phyloP scores from a whole-genome alignment of 805 yeast species.

The Starmerella scarabaei region DNA sequence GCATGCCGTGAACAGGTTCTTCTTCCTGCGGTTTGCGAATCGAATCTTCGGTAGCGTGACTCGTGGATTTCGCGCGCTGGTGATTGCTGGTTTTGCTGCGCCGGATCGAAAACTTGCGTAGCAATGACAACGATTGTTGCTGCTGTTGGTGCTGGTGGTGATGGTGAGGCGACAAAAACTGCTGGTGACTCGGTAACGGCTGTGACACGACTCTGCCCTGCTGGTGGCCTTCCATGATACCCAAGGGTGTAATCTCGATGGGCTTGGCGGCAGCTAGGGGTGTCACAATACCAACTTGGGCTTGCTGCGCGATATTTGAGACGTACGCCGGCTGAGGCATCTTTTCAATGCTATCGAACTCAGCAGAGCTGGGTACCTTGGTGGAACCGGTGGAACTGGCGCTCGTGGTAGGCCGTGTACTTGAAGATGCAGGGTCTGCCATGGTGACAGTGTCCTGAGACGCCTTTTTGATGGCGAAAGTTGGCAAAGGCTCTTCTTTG shows the following conservation, averaged over 20 bases:
- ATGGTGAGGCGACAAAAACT: not conserved
- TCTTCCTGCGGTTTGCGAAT: not conserved
- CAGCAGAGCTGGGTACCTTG: not conserved
- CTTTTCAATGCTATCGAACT: not conserved
- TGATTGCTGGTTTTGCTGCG: conserved; percentile 11
- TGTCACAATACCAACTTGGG: conserved; percentile 11
- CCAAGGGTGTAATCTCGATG: conserved; percentile 2
- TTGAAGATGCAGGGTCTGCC: not conserved
- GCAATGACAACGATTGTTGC: conserved; percentile 10
- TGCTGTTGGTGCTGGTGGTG: conserved; percentile 1
- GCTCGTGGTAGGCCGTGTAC: not conserved
- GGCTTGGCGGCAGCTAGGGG: conserved; percentile 5
- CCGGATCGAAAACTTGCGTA: conserved; percentile 20
- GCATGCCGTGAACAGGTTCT: conserved; percentile 55
- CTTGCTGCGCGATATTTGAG: conserved; percentile 6
- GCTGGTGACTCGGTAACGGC: conserved; percentile 2
- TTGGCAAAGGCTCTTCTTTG: not conserved
- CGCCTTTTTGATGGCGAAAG: not conserved
- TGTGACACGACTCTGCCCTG: conserved; percentile 4
- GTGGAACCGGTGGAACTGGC: not conserved
- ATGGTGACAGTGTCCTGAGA: not conserved
- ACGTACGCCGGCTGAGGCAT: conserved; percentile 10
- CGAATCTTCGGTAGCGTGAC: conserved; percentile 8
- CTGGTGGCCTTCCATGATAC: not conserved
- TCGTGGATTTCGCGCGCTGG: conserved; percentile 19